Conservation (phyloP, 1,139 yeast species). For the Candida sanyaensis region DNA sequence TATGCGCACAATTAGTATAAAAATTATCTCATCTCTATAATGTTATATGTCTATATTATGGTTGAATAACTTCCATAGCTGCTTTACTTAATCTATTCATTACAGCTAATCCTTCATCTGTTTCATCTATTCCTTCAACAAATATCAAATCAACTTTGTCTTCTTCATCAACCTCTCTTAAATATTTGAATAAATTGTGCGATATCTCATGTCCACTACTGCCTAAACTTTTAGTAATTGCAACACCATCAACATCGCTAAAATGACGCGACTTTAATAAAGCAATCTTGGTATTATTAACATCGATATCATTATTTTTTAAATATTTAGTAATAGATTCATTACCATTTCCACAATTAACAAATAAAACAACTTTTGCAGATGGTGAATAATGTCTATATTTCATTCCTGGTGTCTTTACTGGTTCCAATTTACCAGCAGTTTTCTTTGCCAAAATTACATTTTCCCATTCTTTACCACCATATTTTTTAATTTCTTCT, state of each 20-base stretch:
- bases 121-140: conserved; percentile 72
- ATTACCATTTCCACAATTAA: conserved; percentile 49
- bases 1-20: no score
- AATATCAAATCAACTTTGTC: conserved; percentile 60
- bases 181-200: conserved; percentile 65
- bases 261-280: conserved; percentile 46
- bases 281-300: conserved; percentile 37
- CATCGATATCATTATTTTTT: conserved; percentile 16
- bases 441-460: conserved; percentile 65
- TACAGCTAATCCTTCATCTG: conserved; percentile 84
- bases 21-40: no score
- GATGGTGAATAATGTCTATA: conserved; percentile 92
- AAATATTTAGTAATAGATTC: conserved; percentile 30
- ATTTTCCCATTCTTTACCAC: conserved; percentile 67
- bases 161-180: conserved; percentile 72
- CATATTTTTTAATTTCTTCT: conserved; percentile 65
- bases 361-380: conserved; percentile 77
- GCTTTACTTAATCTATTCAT: conserved; percentile 93
- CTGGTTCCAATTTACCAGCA: conserved; percentile 68
- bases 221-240: conserved; percentile 55
- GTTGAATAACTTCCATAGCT: conserved; percentile 53
- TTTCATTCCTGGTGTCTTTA: conserved; percentile 97
- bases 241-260: conserved; percentile 21
- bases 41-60: neutral
- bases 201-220: conserved; percentile 63